Conservation (phyloP, 108 stramenopile genomes). For the Bacterosira constricta region DNA sequence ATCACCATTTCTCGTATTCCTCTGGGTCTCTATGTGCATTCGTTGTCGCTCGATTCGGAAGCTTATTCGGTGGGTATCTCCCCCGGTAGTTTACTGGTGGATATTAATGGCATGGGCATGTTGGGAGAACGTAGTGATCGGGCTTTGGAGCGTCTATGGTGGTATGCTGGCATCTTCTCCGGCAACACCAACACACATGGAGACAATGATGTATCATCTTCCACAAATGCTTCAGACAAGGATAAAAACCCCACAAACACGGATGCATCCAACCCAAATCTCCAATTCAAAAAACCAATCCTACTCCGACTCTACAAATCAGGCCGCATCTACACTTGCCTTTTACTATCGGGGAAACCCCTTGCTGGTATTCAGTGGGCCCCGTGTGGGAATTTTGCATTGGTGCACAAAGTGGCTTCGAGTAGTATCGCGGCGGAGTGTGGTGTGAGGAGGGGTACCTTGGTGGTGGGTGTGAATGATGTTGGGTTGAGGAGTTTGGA, state of each 20-base stretch:
- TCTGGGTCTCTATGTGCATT: conserved; percentile 69
- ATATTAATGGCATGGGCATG: conserved; percentile 71
- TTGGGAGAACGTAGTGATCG: conserved; percentile 73
- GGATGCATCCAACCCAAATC: too few species aligned
- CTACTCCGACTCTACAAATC: conserved; percentile 54
- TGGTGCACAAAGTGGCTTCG: conserved; percentile 55
- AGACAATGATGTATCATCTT: not conserved
- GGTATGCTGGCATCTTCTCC: conserved; percentile 65
- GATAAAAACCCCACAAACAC: not conserved
- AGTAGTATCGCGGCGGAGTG: conserved; percentile 32
- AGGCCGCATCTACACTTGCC: conserved; percentile 49
- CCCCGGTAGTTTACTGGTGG: conserved; percentile 59
- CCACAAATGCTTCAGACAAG: not conserved
- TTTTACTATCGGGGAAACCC: conserved; percentile 61
- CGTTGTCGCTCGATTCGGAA: conserved; percentile 51
- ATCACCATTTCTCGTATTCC: conserved; percentile 70
- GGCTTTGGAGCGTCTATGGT: conserved; percentile 81
- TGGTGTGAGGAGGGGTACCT: conserved; percentile 61
- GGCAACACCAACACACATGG: too few species aligned
- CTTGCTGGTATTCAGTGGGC: conserved; percentile 75
- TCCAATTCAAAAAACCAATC: too few species aligned
- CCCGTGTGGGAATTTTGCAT: conserved; percentile 80
- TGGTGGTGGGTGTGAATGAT: conserved; percentile 55
- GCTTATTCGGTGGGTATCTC: conserved; percentile 65
- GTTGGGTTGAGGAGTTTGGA: conserved; percentile 42